These are phyloP conservation scores for Gymnopus androsaceus DNA, from an alignment of 1,284 basidiomycete genomes.

Conservation along the genomic window DNA sequence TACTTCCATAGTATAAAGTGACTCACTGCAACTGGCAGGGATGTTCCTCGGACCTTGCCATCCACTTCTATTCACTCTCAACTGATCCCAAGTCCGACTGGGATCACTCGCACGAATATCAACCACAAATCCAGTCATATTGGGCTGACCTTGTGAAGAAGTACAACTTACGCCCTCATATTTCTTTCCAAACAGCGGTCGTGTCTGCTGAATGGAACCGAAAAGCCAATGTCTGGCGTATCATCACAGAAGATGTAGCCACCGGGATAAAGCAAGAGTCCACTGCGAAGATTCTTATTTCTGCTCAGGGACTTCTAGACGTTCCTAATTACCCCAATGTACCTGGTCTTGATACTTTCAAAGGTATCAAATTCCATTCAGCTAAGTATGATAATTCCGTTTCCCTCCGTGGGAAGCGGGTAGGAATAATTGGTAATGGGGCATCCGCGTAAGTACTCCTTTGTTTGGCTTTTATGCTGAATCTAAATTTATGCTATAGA, in stretches of 20 bases:
- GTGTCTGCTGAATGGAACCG: slow-evolving; percentile 42
- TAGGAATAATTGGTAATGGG: slow-evolving; percentile 55
- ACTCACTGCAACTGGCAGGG: slow-evolving; percentile 31
- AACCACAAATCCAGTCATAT: slow-evolving; percentile 37
- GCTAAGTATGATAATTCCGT: slow-evolving; percentile 45
- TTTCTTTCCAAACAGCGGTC: slow-evolving; percentile 37
- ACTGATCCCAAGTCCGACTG: slow-evolving; percentile 40
- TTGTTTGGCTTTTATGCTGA: slow-evolving; percentile 40
- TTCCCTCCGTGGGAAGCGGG: slow-evolving; percentile 41
- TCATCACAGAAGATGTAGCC: slow-evolving; percentile 32
- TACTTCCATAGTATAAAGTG: background rate
- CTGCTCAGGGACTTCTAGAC: slow-evolving; percentile 44
- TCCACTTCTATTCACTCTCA: slow-evolving; percentile 40
- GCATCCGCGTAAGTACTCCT: slow-evolving; percentile 49
- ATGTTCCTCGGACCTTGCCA: slow-evolving; percentile 33
- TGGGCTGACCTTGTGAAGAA: slow-evolving; percentile 34
- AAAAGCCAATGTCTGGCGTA: slow-evolving; percentile 31
- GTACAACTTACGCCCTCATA: slow-evolving; percentile 30
- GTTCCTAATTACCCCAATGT: slow-evolving; percentile 40
- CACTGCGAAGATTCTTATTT: slow-evolving; percentile 41
- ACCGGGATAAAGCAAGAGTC: slow-evolving; percentile 26
- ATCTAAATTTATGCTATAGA: slow-evolving; percentile 27
- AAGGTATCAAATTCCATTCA: slow-evolving; percentile 50
- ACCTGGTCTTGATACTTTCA: slow-evolving; percentile 43
- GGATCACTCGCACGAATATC: slow-evolving; percentile 30